Evolutionary conservation across 2,329 filamentous ascomycete genomes (phyloP), one percentile per base, ranked within the genome.

Genomic region (Penicillium sp.): DNA sequence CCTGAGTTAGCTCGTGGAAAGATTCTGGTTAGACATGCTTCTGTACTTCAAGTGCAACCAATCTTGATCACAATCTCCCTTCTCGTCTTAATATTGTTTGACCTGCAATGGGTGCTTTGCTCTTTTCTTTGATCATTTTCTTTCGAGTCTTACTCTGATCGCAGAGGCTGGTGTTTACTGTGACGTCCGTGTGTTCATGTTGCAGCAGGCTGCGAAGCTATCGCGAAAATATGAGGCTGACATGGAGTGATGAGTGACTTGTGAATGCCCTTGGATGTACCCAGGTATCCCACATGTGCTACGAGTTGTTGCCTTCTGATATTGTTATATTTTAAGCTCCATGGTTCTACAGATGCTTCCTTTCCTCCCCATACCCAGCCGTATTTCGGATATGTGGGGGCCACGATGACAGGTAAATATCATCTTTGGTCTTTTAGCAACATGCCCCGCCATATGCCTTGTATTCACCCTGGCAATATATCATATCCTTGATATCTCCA

Each of bases 21-120:
- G 20, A 31, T 22, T 2, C 40, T 6, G 54, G 47, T 45, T 50
- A 53, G 48, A 49, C 41, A 51, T 57, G 51, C 45, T 48, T 50
- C 49, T 48, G 33, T 54, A 50, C 51, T 33, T 57, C 54, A 55
- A 51, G 54, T 57, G 35, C 44, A 55, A 49, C 37, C 51, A 54
- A 49, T 50, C 41, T 54, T 46, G 23, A 45, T 40, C 22, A 6
- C n/a, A 35, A 25, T 25, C 22, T 51, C 23, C 33, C n/a, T 20
- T 14, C 25, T 31, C 33, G 29, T 43, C 18, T 26, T 23, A n/a
- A 23, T 15, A 44, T 45, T 29, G n/a, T 45, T 43, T 54, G 45
- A 20, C 20, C n/a, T 41, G n/a, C 8, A 33, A 31, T 15, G n/a
- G 9, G 18, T 40, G 37, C 22, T 4, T 6, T 22, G 37, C 11